Conservation (phyloP, 768 basidiomycete genomes). For the Sutorius australiensis region DNA sequence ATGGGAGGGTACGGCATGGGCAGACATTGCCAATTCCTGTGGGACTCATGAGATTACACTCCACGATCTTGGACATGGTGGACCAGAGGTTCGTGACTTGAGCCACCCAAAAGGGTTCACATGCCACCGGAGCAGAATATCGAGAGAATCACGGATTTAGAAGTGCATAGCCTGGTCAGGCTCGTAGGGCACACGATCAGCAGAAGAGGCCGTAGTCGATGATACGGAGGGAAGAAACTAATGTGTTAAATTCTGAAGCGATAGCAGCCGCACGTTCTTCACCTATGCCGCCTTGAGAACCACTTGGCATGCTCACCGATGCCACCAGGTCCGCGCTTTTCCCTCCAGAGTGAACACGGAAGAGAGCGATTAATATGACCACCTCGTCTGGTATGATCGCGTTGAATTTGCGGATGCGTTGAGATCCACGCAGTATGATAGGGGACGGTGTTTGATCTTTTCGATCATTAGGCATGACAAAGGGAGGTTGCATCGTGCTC, state of each 20-base stretch:
- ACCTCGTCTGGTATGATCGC: conserved; percentile 58
- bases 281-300: conserved; percentile 28
- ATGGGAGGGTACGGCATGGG: not conserved
- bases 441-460: conserved; percentile 54
- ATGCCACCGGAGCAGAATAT: not conserved
- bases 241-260: conserved; percentile 47
- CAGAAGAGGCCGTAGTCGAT: conserved; percentile 69
- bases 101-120: not conserved
- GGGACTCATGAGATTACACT: conserved; percentile 4
- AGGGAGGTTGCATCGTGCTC: conserved; percentile 41
- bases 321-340: conserved; percentile 80
- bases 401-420: conserved; percentile 78
- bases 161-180: not conserved
- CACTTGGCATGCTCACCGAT: conserved; percentile 77
- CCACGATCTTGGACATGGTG: not conserved
- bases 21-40: not conserved
- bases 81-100: not conserved
- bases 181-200: conserved; percentile 27
- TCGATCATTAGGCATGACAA: conserved; percentile 38
- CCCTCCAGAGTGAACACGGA: conserved; percentile 51
- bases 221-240: conserved; percentile 61
- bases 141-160: not conserved
- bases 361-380: conserved; percentile 75
- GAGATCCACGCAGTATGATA: conserved; percentile 62
- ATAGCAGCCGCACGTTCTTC: conserved; percentile 30